Conservation (phyloP, 331 rosid genomes). For the Arachis monticola region DNA sequence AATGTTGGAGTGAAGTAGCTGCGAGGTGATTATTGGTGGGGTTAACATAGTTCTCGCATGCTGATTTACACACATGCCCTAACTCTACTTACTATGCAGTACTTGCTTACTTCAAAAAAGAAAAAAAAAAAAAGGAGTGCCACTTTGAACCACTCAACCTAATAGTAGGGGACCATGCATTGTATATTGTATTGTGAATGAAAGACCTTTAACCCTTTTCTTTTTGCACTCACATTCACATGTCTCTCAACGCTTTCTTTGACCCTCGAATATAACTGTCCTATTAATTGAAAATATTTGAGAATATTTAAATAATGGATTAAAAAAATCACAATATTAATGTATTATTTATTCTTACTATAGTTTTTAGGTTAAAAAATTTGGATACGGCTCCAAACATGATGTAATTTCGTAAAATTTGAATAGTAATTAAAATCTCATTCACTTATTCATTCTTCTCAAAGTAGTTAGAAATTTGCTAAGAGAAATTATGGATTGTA, state of each 20-base stretch:
- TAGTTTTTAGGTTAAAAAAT: no score
- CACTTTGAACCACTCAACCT: conserved; percentile 46
- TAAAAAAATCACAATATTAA: no score
- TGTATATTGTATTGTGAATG: not conserved
- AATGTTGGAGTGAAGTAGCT: no score
- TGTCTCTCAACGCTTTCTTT: conserved; percentile 40
- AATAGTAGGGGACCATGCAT: conserved; percentile 37
- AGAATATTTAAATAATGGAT: no score
- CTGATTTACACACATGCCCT: conserved; percentile 44
- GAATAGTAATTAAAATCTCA: no score
- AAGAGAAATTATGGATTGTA: no score
- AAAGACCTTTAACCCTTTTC: conserved; percentile 30
- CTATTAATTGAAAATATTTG: not conserved
- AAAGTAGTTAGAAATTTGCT: no score
- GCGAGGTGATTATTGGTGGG: conserved; percentile 30
- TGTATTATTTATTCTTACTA: no score
- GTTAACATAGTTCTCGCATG: conserved; percentile 37
- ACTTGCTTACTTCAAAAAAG: conserved; percentile 34
- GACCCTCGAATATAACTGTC: conserved; percentile 4
- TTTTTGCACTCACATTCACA: conserved; percentile 41
- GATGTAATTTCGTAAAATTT: no score
- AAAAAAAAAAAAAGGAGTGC: conserved; percentile 33
- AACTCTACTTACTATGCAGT: conserved; percentile 29
- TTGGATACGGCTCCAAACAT: no score
- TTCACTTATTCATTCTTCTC: no score